Evolutionary conservation across 2,329 filamentous ascomycete genomes (phyloP).

Genomic region (Aspergillus japonicus): DNA sequence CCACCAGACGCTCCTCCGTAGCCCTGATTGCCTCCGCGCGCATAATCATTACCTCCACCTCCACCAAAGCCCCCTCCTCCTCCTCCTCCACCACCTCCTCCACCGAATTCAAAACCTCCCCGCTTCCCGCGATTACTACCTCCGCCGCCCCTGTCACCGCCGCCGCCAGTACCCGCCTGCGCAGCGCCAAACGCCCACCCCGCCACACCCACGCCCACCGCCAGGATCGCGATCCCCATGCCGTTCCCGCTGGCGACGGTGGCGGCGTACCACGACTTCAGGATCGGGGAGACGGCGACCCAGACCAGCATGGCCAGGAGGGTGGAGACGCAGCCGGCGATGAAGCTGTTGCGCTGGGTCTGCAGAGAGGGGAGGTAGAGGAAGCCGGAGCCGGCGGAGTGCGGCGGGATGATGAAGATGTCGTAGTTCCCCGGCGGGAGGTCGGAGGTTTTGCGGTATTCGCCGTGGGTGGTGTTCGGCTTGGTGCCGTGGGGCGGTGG

Average conservation of each 20-base stretch:
- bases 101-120: constrained; percentile 25
- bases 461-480: constrained; percentile 63
- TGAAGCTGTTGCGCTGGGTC: constrained; percentile 85
- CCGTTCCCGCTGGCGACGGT: constrained; percentile 72
- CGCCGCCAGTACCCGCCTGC: constrained; percentile 43
- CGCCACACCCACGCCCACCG: constrained; percentile 70
- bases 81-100: constrained; percentile 8
- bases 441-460: constrained; percentile 51
- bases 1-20: background rate
- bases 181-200: constrained; percentile 75
- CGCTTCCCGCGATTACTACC: constrained; percentile 11
- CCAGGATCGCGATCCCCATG: constrained; percentile 68
- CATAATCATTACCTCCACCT: constrained; percentile 20
- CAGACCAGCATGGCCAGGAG: constrained; percentile 71
- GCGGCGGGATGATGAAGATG: constrained; percentile 93
- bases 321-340: constrained; percentile 78
- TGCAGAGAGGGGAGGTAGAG: constrained; percentile 89
- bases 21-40: constrained; percentile 3
- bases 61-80: background rate
- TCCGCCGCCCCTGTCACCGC: background rate
- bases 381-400: constrained; percentile 84
- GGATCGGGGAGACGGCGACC: constrained; percentile 68
- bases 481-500: constrained; percentile 83
- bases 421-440: constrained; percentile 90
- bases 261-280: constrained; percentile 70